A percentile compares a stretch with the other conserved stretches of the same genome.
phyloP scores from a whole-genome alignment of 2,329 filamentous ascomycete genomes.

The Aspergillus puulaauensis region DNA sequence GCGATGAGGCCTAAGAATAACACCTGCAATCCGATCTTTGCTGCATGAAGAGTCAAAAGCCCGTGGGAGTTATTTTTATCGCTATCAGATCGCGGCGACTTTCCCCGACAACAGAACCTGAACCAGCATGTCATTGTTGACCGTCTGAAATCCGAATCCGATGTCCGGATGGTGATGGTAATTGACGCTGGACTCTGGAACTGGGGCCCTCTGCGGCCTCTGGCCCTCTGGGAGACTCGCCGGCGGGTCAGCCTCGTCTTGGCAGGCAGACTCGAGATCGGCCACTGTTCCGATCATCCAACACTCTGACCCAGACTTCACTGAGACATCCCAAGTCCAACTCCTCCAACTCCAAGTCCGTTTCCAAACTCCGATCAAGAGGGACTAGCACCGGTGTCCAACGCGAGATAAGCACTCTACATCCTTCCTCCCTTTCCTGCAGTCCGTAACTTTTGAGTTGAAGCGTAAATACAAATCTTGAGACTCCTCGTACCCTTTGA shows the following conservation, averaged over 20 bases:
- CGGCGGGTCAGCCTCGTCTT: slow-evolving; percentile 8
- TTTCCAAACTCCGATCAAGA: background rate
- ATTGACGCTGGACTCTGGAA: no score
- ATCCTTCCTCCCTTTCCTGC: slow-evolving; percentile 5
- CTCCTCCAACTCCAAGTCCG: background rate
- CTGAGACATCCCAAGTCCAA: background rate
- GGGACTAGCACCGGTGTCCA: background rate
- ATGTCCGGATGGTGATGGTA: no score
- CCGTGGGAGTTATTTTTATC: slow-evolving; percentile 1
- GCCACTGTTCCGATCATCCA: background rate
- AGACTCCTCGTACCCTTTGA: background rate
- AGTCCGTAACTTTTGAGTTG: background rate
- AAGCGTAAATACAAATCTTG: background rate
- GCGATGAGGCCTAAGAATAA: slow-evolving; percentile 3
- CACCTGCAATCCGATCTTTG: background rate
- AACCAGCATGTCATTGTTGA: no score
- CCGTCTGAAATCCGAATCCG: no score
- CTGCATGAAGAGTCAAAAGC: background rate
- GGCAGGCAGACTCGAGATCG: slow-evolving; percentile 7
- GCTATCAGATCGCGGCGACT: background rate
- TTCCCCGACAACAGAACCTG: background rate
- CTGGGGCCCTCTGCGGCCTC: no score
- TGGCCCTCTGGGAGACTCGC: no score
- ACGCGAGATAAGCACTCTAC: slow-evolving; percentile 7
- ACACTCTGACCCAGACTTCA: background rate